phyloP scores from a whole-genome alignment of 257 asterid genomes.

The Solanum ahanhuiri region DNA sequence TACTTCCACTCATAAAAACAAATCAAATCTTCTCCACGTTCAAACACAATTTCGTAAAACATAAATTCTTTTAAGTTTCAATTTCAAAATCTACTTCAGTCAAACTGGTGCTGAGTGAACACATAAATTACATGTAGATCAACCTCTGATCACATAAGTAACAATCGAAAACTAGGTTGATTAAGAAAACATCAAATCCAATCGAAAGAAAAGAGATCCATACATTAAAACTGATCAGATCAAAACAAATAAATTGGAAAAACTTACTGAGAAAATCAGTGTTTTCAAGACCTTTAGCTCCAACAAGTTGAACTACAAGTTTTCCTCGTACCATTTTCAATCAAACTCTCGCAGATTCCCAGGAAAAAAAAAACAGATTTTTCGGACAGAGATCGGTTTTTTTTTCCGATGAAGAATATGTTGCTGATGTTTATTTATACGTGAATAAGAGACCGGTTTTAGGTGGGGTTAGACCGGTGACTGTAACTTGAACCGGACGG shows the following conservation, averaged over 20 bases:
- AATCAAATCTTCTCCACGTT: not conserved
- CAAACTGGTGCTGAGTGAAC: not conserved
- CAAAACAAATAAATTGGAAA: not conserved
- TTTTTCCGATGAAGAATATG: not conserved
- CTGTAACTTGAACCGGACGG: not conserved
- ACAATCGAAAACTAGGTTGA: not conserved
- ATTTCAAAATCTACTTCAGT: not conserved
- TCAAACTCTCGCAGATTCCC: not conserved
- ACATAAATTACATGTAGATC: not conserved
- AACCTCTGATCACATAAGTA: not conserved
- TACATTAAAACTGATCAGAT: not conserved
- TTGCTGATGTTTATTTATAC: not conserved
- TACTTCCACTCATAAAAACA: not conserved
- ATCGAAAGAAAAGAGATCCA: not conserved
- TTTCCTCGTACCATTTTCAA: constrained; percentile 33
- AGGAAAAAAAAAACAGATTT: not conserved
- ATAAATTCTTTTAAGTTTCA: too few relatives aligned
- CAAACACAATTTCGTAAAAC: not conserved
- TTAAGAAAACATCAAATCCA: not conserved
- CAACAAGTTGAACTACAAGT: constrained; percentile 43
- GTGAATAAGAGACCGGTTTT: not conserved
- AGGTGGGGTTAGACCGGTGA: not conserved
- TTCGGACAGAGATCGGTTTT: not conserved
- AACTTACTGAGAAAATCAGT: constrained; percentile 43
- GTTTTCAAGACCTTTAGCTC: constrained; percentile 52